Percentiles rank a stretch among this genome's conserved stretches.
These are phyloP conservation scores for Malus sieversii DNA, from an alignment of 306 rosid genomes.

Conservation along the genomic window DNA sequence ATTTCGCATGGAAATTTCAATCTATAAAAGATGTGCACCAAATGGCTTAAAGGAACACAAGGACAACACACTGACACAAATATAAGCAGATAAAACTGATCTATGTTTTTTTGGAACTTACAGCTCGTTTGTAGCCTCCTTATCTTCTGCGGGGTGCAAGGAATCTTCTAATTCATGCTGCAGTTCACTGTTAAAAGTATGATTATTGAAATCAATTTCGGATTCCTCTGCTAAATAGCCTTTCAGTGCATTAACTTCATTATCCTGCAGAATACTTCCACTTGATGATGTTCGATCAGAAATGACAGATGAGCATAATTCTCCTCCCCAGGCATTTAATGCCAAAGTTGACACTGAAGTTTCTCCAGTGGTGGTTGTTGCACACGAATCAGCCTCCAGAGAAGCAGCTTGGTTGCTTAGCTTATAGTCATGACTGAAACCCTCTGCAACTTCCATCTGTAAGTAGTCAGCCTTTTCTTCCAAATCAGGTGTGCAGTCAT, in stretches of 20 bases:
- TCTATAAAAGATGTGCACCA: neutral
- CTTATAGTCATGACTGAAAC: neutral
- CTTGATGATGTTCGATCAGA: slow-evolving; percentile 17
- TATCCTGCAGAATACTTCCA: slow-evolving; percentile 9
- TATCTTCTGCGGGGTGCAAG: slow-evolving; percentile 12
- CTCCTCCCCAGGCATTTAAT: slow-evolving; percentile 22
- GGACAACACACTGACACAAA: neutral
- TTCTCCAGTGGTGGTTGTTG: slow-evolving; percentile 17
- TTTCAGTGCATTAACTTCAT: slow-evolving; percentile 22
- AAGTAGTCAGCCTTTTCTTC: slow-evolving; percentile 18
- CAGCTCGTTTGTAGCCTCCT: slow-evolving; percentile 27
- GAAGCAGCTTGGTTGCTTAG: slow-evolving; percentile 10
- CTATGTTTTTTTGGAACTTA: slow-evolving; percentile 28
- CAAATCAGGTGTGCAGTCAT: slow-evolving; percentile 20
- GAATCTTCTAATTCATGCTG: neutral
- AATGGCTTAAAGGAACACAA: slow-evolving; percentile 6
- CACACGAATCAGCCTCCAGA: slow-evolving; percentile 17
- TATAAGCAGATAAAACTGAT: slow-evolving; percentile 8
- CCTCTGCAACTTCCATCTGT: slow-evolving; percentile 14
- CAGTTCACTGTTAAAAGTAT: neutral
- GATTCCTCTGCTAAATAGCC: slow-evolving; percentile 20
- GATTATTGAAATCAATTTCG: slow-evolving; percentile 4
- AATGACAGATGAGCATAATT: slow-evolving; percentile 13
- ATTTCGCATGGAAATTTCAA: slow-evolving; percentile 1
- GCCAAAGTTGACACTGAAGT: slow-evolving; percentile 14